Evolutionary conservation across 176 grass and related monocot species (phyloP).

Genomic region (Zoysia japonica): DNA sequence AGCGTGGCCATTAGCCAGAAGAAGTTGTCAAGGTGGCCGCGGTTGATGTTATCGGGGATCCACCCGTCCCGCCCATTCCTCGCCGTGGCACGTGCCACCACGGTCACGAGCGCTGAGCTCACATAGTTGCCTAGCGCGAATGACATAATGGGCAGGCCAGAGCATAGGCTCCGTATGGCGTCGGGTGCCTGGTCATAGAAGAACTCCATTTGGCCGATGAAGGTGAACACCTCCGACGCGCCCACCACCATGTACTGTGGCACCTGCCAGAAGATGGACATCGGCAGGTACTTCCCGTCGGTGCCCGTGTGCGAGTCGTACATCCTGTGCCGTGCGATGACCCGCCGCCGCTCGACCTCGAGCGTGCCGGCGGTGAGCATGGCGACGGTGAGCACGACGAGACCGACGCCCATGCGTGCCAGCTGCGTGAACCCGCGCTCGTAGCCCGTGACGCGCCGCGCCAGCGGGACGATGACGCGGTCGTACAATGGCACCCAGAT

Average conservation of each 20-base stretch:
- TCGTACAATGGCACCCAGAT: slow-evolving; percentile 66
- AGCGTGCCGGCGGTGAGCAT: slow-evolving; percentile 47
- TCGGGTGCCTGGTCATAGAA: slow-evolving; percentile 82
- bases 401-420: slow-evolving; percentile 47
- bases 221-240: slow-evolving; percentile 71
- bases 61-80: slow-evolving; percentile 41
- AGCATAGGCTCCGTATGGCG: slow-evolving; percentile 69
- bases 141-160: slow-evolving; percentile 43
- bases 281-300: slow-evolving; percentile 36
- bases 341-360: slow-evolving; percentile 30
- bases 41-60: slow-evolving; percentile 71
- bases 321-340: slow-evolving; percentile 35
- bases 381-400: slow-evolving; percentile 40
- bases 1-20: slow-evolving; percentile 62
- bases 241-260: slow-evolving; percentile 72
- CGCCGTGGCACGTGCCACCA: slow-evolving; percentile 42
- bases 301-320: slow-evolving; percentile 16
- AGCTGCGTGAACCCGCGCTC: slow-evolving; percentile 52
- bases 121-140: slow-evolving; percentile 58
- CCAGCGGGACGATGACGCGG: slow-evolving; percentile 37
- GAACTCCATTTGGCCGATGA: slow-evolving; percentile 71
- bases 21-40: slow-evolving; percentile 63
- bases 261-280: slow-evolving; percentile 82
- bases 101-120: slow-evolving; percentile 51
- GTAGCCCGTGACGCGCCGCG: slow-evolving; percentile 37